Percentiles rank a stretch among this genome's conserved stretches.
These are phyloP conservation scores for Cutaneotrichosporon cyanovorans DNA, from an alignment of 1,284 basidiomycete genomes.

Conservation along the genomic window DNA sequence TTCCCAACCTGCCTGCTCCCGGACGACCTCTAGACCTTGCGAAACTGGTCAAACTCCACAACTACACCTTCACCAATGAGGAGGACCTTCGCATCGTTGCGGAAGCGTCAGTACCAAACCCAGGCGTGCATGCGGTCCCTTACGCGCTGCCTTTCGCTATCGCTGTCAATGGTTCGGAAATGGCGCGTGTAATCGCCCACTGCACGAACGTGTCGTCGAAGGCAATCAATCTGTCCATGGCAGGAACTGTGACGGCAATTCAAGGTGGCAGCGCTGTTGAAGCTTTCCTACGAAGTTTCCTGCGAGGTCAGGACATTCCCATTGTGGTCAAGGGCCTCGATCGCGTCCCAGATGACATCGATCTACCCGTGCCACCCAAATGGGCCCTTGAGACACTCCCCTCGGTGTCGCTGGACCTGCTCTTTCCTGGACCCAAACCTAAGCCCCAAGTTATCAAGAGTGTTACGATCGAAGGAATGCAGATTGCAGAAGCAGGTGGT, in stretches of 20 bases:
- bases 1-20: slow-evolving; percentile 38
- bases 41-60: slow-evolving; percentile 30
- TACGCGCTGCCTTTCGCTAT: slow-evolving; percentile 37
- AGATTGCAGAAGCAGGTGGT: slow-evolving; percentile 17
- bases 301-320: slow-evolving; percentile 33
- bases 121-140: slow-evolving; percentile 23
- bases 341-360: slow-evolving; percentile 1
- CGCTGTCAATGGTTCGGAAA: slow-evolving; percentile 20
- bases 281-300: slow-evolving; percentile 34
- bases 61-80: slow-evolving; percentile 27
- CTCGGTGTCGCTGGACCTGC: slow-evolving; percentile 26
- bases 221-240: slow-evolving; percentile 25
- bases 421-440: slow-evolving; percentile 39
- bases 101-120: slow-evolving; percentile 31
- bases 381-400: slow-evolving; percentile 34
- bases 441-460: slow-evolving; percentile 37
- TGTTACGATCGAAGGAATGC: slow-evolving; percentile 44
- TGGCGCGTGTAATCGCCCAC: slow-evolving; percentile 34
- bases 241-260: slow-evolving; percentile 28
- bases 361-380: slow-evolving; percentile 19
- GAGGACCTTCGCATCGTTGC: slow-evolving; percentile 28
- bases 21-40: slow-evolving; percentile 35
- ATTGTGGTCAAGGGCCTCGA: slow-evolving; percentile 34
- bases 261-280: slow-evolving; percentile 21
- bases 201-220: slow-evolving; percentile 10